phyloP scores from a whole-genome alignment of 805 yeast genomes.

The Nakazawaea wickerhamii region DNA sequence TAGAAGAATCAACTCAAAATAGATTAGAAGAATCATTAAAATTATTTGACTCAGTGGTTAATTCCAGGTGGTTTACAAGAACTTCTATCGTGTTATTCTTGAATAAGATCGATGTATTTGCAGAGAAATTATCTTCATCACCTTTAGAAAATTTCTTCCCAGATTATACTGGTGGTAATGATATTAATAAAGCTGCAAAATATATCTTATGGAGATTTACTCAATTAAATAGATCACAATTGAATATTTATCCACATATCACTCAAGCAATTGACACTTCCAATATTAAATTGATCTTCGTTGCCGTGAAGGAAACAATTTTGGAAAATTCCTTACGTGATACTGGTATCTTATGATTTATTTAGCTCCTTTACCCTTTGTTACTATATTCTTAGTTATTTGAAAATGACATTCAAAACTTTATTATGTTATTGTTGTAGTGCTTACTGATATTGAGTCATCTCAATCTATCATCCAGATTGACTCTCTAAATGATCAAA shows the following conservation, averaged over 20 bases:
- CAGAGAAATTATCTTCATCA: slow-evolving; percentile 74
- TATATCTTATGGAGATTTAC: slow-evolving; percentile 88
- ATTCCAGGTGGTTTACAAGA: slow-evolving; percentile 87
- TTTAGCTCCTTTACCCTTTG: not conserved
- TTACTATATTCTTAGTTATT: no score
- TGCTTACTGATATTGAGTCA: no score
- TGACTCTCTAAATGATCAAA: no score
- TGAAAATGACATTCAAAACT: no score
- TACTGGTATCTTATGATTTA: slow-evolving; percentile 54
- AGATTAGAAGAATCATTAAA: slow-evolving; percentile 78
- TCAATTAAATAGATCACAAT: slow-evolving; percentile 74
- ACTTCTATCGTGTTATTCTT: slow-evolving; percentile 82
- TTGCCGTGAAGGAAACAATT: slow-evolving; percentile 77
- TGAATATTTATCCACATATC: slow-evolving; percentile 82
- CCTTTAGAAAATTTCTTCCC: slow-evolving; percentile 84
- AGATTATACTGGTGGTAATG: slow-evolving; percentile 86
- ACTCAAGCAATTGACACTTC: slow-evolving; percentile 94
- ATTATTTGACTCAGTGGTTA: slow-evolving; percentile 84
- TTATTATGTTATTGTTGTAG: no score
- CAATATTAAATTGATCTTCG: slow-evolving; percentile 79
- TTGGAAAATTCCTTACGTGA: slow-evolving; percentile 72
- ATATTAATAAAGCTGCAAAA: slow-evolving; percentile 85
- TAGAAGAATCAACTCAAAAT: slow-evolving; percentile 73
- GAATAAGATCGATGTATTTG: slow-evolving; percentile 86
- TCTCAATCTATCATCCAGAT: no score